Evolutionary conservation across 768 basidiomycete genomes (phyloP).

Genomic region (Mycena olivaceomarginata): DNA sequence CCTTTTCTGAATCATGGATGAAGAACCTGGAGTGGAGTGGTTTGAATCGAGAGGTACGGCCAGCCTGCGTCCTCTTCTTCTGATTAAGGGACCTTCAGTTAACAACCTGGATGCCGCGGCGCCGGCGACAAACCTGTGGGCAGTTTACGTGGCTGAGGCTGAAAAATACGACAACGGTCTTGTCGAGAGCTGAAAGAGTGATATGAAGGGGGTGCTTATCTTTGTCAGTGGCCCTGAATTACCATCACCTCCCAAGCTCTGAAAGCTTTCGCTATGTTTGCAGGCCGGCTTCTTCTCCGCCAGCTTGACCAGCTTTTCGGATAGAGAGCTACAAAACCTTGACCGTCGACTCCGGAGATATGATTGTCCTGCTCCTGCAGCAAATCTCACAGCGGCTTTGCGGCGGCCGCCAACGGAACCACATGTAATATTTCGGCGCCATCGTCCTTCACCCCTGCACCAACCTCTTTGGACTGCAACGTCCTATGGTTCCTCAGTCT

Average conservation of each 20-base stretch:
- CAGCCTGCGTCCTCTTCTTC: too few relatives aligned
- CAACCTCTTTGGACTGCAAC: slow-evolving; percentile 23
- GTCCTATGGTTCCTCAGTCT: slow-evolving; percentile 30
- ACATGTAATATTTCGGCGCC: not conserved
- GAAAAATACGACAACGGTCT: too few relatives aligned
- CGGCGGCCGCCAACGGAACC: slow-evolving; percentile 13
- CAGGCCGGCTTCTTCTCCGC: slow-evolving; percentile 35
- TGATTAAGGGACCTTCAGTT: too few relatives aligned
- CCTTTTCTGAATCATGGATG: too few relatives aligned
- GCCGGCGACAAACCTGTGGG: too few relatives aligned
- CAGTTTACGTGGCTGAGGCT: too few relatives aligned
- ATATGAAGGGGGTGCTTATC: slow-evolving; percentile 8
- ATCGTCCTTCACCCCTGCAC: slow-evolving; percentile 4
- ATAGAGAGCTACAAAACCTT: slow-evolving; percentile 33
- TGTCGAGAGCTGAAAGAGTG: slow-evolving; percentile 31
- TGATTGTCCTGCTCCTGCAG: not conserved
- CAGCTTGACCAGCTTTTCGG: slow-evolving; percentile 24
- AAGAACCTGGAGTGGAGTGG: too few relatives aligned
- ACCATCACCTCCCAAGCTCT: not conserved
- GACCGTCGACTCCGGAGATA: slow-evolving; percentile 8
- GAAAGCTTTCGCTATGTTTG: too few relatives aligned
- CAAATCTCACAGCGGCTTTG: slow-evolving; percentile 27
- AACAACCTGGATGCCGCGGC: too few relatives aligned
- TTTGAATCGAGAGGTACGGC: too few relatives aligned
- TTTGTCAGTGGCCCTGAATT: not conserved